A percentile compares a stretch with the other conserved stretches of the same genome.
Conservation (phyloP, 495 filamentous ascomycete genomes). For the Platismatia glauca region DNA sequence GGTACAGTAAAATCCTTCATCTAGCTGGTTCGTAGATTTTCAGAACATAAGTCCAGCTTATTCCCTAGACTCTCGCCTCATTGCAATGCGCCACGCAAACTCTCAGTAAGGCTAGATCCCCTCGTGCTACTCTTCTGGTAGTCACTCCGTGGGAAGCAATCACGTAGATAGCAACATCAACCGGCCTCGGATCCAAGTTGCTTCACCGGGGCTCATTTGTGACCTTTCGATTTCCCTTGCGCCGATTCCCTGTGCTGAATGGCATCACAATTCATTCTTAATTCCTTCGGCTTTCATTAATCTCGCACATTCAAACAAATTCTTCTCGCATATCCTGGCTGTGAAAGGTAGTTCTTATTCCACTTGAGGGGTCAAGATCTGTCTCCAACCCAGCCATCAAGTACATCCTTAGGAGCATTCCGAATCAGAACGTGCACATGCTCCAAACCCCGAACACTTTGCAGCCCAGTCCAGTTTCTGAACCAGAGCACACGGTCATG, state of each 20-base stretch:
- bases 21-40: background rate
- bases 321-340: too few species aligned
- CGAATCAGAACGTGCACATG: conserved; percentile 43
- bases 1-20: background rate
- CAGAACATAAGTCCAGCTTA: too few species aligned
- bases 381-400: conserved; percentile 22
- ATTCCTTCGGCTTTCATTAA: background rate
- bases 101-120: background rate
- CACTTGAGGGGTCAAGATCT: background rate
- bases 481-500: conserved; percentile 61
- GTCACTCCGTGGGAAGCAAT: background rate
- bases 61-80: too few species aligned
- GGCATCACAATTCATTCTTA: background rate
- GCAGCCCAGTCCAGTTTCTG: conserved; percentile 68
- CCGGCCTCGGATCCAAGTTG: background rate
- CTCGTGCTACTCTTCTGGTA: background rate
- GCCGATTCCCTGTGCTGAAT: background rate
- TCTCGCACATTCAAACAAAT: background rate
- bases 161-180: background rate
- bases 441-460: conserved; percentile 65
- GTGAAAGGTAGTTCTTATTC: background rate
- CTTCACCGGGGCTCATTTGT: background rate
- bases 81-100: background rate
- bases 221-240: background rate
- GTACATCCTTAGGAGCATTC: conserved; percentile 12